Percentiles rank a stretch among this genome's conserved stretches.
Evolutionary conservation across 768 basidiomycete genomes (phyloP).

Genomic region (Paxillus rubicundulus): DNA sequence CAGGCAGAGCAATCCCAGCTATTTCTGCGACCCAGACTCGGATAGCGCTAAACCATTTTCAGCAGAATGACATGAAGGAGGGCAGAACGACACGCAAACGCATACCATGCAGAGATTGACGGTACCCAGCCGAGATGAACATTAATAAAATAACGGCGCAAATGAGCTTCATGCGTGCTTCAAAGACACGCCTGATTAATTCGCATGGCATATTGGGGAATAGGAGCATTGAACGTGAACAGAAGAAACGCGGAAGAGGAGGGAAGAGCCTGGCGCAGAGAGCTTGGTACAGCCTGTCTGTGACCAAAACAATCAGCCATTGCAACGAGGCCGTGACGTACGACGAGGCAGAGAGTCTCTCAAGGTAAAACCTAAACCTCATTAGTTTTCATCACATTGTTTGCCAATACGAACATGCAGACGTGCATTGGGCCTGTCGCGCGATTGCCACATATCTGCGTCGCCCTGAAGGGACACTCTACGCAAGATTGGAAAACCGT

Average conservation of each 20-base stretch:
- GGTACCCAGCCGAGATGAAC: conserved; percentile 22
- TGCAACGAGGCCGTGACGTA: conserved; percentile 29
- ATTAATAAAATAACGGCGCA: conserved; percentile 9
- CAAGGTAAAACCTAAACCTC: conserved; percentile 25
- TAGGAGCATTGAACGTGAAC: conserved; percentile 5
- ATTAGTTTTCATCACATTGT: conserved; percentile 6
- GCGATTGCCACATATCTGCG: conserved; percentile 9
- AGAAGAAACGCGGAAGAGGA: conserved; percentile 16
- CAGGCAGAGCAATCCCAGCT: conserved; percentile 6
- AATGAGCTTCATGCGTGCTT: conserved; percentile 2
- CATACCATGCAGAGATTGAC: conserved; percentile 15
- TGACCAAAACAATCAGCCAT: conserved; percentile 9
- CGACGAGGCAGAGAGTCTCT: conserved; percentile 14
- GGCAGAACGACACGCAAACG: conserved; percentile 15
- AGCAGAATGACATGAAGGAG: conserved; percentile 18
- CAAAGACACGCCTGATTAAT: conserved; percentile 15
- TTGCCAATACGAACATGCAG: conserved; percentile 8
- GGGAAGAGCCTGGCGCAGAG: conserved; percentile 13
- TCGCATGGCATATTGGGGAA: conserved; percentile 11
- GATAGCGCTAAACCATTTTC: conserved; percentile 18
- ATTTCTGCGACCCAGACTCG: conserved; percentile 21
- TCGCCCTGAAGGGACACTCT: conserved; percentile 1
- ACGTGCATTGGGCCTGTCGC: conserved; percentile 5
- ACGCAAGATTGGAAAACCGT: conserved; percentile 7
- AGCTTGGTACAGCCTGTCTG: conserved; percentile 5